Percentiles rank a stretch among this genome's conserved stretches.
Conservation (phyloP, 1,284 basidiomycete genomes). For the Marasmius sp. region DNA sequence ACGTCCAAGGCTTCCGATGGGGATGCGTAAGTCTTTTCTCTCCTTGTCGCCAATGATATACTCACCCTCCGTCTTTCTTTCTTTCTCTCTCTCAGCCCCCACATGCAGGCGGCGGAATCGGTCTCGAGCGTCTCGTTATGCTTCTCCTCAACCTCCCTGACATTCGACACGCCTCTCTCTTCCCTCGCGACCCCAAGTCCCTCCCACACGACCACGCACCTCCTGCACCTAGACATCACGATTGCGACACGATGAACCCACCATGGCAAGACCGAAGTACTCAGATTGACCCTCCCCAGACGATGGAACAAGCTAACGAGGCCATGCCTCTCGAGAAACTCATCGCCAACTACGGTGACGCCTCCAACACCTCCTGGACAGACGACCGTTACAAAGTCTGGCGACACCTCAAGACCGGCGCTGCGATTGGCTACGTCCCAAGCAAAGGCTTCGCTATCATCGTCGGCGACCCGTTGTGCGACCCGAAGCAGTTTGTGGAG, state of each 20-base stretch:
- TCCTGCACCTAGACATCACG: constrained; percentile 5
- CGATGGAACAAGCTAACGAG: background rate
- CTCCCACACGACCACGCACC: background rate
- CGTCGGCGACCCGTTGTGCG: constrained; percentile 42
- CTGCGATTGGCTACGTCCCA: constrained; percentile 36
- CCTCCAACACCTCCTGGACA: constrained; percentile 46
- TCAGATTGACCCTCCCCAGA: background rate
- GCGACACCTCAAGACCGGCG: constrained; percentile 38
- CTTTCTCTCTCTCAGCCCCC: constrained; percentile 59
- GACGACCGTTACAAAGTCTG: constrained; percentile 44
- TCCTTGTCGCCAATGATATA: background rate
- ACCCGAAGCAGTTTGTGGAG: constrained; percentile 29
- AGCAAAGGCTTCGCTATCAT: constrained; percentile 16
- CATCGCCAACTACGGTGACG: constrained; percentile 47
- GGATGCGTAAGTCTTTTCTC: constrained; percentile 53
- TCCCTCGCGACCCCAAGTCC: constrained; percentile 88
- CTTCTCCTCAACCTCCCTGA: constrained; percentile 93
- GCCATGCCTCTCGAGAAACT: constrained; percentile 23
- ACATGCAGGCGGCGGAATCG: constrained; percentile 84
- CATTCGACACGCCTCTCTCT: constrained; percentile 90
- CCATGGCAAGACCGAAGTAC: background rate
- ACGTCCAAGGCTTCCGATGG: constrained; percentile 92
- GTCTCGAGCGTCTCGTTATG: constrained; percentile 94
- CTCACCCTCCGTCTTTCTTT: background rate
- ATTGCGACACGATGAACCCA: constrained; percentile 7